Evolutionary conservation across 257 asterid species (phyloP).

Genomic region (Prunella vulgaris): DNA sequence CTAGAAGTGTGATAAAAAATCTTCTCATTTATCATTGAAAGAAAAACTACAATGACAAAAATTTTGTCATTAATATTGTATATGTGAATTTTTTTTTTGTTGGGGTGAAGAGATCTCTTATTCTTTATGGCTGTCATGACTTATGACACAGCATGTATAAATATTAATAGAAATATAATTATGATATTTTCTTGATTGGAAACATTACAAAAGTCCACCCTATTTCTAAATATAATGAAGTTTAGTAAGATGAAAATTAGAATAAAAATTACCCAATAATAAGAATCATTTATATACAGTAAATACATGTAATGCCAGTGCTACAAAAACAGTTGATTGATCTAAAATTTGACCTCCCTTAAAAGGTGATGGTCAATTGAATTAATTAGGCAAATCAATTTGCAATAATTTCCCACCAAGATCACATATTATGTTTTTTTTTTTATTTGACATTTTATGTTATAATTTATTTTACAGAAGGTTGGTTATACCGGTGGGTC

Average conservation of each 20-base stretch:
- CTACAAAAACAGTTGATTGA: not conserved
- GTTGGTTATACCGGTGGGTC: conserved; percentile 67
- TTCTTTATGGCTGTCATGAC: not conserved
- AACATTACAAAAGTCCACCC: not conserved
- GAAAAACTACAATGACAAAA: too few species aligned
- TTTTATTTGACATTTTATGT: not conserved
- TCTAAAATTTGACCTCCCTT: too few species aligned
- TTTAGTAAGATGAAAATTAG: not conserved
- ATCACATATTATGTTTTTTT: not conserved
- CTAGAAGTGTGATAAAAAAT: too few species aligned
- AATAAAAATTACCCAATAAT: not conserved
- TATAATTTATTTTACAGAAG: conserved; percentile 32
- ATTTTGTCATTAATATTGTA: too few species aligned
- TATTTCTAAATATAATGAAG: not conserved
- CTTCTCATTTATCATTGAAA: too few species aligned
- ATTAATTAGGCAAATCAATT: not conserved
- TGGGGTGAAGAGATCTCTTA: too few species aligned
- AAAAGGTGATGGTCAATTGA: not conserved
- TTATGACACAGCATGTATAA: not conserved
- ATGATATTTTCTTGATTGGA: not conserved
- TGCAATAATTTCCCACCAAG: not conserved
- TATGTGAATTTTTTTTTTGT: too few species aligned
- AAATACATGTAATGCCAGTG: not conserved
- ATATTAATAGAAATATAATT: not conserved
- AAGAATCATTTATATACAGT: not conserved